Evolutionary conservation across 768 basidiomycete genomes (phyloP).

Genomic region (Tulasnella sp.): DNA sequence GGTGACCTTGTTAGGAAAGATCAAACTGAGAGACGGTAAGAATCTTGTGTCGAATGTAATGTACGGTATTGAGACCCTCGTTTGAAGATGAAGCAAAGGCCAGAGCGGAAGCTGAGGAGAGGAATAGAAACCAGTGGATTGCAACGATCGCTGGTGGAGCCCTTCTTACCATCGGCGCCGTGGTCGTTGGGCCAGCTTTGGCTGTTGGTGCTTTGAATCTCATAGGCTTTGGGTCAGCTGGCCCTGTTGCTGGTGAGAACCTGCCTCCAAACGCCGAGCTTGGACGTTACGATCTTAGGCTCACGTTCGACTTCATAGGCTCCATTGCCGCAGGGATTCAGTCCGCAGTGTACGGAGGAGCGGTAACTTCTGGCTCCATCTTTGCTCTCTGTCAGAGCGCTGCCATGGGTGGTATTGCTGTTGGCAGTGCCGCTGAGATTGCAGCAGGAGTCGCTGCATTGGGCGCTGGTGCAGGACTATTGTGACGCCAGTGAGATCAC

Average conservation of each 20-base stretch:
- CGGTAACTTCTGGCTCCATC: background rate
- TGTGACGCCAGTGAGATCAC: background rate
- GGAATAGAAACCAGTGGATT: background rate
- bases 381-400: background rate
- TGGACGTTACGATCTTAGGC: too few species aligned
- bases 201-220: background rate
- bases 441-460: background rate
- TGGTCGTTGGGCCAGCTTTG: background rate
- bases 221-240: background rate
- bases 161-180: background rate
- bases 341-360: too few species aligned
- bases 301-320: background rate
- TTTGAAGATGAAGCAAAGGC: too few species aligned
- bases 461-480: background rate
- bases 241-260: background rate
- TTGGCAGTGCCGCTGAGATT: background rate
- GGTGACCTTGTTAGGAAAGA: too few species aligned
- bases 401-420: slow-evolving; percentile 1
- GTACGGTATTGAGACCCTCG: too few species aligned
- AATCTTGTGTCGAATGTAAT: too few species aligned
- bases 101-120: too few species aligned
- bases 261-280: too few species aligned
- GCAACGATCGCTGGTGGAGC: background rate
- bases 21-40: too few species aligned
- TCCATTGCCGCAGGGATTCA: background rate